Base-by-base conservation (phyloP, 768 basidiomycete genomes). In the Macrolepiota dolichaula region DNA sequence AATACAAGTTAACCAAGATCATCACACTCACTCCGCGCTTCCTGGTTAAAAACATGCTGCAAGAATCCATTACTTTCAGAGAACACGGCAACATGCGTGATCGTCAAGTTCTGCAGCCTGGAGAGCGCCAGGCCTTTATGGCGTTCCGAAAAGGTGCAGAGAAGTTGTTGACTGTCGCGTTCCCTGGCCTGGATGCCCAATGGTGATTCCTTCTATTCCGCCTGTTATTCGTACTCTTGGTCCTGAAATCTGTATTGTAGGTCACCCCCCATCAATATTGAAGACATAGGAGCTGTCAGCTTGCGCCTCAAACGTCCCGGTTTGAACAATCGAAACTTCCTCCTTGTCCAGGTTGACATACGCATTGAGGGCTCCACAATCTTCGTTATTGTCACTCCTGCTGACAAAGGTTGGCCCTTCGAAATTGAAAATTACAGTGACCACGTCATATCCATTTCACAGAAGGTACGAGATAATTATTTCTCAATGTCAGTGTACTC, bases 1-100 rank as follows among this genome's bases (percentile, higher is more conserved):
- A 97, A 79, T 98, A 98, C 73, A 98, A 98, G 70, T 77, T 98
- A 36, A 90, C 89, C 27, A 98, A 98, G 76, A 89, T 98, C 65
- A 87, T 99, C 65, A 96, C 92, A 0, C 76, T 98, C 38, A 81
- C 91, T 7, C 97, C 97, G 27, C 86, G 97, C 50, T 98, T 95
- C 77, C 76, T 98, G 64, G 73, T 98, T 66, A 91, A 88, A 73
- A 99, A 98, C 74, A 81, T 86, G 62, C 80, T 94, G 38, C 63
- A 77, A 4, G 83, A 85, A 53, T 68, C 85, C 1, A 81, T 99
- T 35, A 85, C 85, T 40, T 87, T 96, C 74, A 86, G 97, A 51
- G 94, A 98, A 72, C 88, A 95, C 66, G 91, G 92, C 36, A 86
- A 82, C 2, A 77, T 79, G 53, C 81, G 76, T 65, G 89, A 85